phyloP scores from a whole-genome alignment of 1,139 yeast genomes.

The Debaryomyces udenii region DNA sequence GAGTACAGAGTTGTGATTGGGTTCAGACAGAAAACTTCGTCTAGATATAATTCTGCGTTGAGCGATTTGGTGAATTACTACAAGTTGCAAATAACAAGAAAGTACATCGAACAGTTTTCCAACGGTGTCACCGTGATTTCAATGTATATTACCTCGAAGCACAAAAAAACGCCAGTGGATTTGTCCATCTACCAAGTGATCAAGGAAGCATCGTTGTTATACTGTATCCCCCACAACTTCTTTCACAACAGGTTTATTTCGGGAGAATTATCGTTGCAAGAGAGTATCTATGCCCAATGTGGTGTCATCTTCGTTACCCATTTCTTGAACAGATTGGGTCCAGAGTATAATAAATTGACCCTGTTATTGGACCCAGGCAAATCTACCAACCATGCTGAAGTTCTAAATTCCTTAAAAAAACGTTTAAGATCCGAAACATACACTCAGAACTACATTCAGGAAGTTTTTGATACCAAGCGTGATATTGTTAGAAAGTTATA shows the following conservation, averaged over 20 bases:
- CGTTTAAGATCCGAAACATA: conserved; percentile 92
- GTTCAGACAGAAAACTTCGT: conserved; percentile 80
- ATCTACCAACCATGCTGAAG: conserved; percentile 69
- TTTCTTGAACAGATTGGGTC: conserved; percentile 90
- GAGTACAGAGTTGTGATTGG: conserved; percentile 85
- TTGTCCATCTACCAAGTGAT: conserved; percentile 87
- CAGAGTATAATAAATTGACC: conserved; percentile 77
- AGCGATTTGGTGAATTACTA: conserved; percentile 89
- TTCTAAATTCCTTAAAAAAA: conserved; percentile 78
- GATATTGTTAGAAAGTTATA: conserved; percentile 81
- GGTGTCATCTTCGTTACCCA: conserved; percentile 93
- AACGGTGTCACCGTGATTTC: conserved; percentile 88
- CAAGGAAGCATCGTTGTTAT: conserved; percentile 90
- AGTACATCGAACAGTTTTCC: conserved; percentile 91
- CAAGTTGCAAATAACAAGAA: conserved; percentile 81
- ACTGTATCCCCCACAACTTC: conserved; percentile 86
- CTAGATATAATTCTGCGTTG: conserved; percentile 86
- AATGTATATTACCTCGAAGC: conserved; percentile 72
- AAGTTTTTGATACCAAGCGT: conserved; percentile 70
- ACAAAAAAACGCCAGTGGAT: conserved; percentile 52
- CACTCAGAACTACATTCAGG: conserved; percentile 81
- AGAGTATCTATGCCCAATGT: conserved; percentile 91
- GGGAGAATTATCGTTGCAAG: conserved; percentile 88
- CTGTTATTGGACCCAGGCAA: conserved; percentile 63
- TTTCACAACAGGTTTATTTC: conserved; percentile 75